Evolutionary conservation across 106 monocot species (phyloP).

Genomic region (Ottelia alismoides): DNA sequence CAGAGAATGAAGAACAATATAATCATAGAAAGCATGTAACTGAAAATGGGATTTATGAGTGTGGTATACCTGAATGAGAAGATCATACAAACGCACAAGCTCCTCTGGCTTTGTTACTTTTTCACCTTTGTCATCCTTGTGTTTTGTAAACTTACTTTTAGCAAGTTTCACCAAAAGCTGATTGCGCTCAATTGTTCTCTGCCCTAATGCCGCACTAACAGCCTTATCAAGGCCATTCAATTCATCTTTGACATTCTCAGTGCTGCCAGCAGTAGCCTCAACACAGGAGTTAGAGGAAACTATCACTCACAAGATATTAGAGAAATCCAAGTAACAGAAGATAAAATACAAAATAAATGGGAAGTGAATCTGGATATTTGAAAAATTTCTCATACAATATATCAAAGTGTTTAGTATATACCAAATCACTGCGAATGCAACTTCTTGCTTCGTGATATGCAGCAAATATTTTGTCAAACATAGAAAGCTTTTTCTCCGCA

Average conservation of each 20-base stretch:
- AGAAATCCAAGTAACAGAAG: too few relatives aligned
- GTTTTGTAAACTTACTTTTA: slow-evolving; percentile 77
- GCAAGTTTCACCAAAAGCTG: slow-evolving; percentile 61
- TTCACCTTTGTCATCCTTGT: slow-evolving; percentile 70
- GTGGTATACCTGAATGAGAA: slow-evolving; percentile 71
- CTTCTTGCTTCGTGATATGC: slow-evolving; percentile 96
- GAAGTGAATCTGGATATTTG: too few relatives aligned
- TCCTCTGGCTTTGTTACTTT: slow-evolving; percentile 91
- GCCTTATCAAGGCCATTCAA: slow-evolving; percentile 98
- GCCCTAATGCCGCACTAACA: slow-evolving; percentile 86
- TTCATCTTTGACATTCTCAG: slow-evolving; percentile 89
- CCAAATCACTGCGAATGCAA: slow-evolving; percentile 92
- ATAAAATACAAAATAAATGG: too few relatives aligned
- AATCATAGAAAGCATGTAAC: too few relatives aligned
- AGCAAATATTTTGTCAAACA: slow-evolving; percentile 96
- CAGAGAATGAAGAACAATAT: too few relatives aligned
- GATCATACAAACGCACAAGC: slow-evolving; percentile 94
- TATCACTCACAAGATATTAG: too few relatives aligned
- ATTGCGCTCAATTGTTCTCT: slow-evolving; percentile 93
- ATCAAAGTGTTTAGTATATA: slow-evolving; percentile 20
- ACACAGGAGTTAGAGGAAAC: slow-evolving; percentile 9
- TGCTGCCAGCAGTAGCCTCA: slow-evolving; percentile 74
- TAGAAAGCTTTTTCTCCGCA: slow-evolving; percentile 70
- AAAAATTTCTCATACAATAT: too few relatives aligned
- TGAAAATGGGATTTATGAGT: too few relatives aligned